These are phyloP conservation scores for Dioscorea dumetorum DNA, from an alignment of 106 monocot genomes.

Conservation along the genomic window DNA sequence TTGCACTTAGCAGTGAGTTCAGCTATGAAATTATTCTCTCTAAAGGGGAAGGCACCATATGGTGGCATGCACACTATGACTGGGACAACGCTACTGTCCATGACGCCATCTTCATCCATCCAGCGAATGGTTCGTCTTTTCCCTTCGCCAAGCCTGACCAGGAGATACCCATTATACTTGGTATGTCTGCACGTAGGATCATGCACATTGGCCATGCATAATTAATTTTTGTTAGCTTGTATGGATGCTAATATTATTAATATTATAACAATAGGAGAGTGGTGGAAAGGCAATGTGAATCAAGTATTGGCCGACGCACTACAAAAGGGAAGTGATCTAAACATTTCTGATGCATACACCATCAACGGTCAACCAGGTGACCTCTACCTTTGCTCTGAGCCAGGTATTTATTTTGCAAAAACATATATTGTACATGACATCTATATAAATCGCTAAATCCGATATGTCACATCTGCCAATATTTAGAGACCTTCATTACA, in stretches of 20 bases:
- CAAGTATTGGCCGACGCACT: conserved; percentile 7
- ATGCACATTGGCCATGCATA: not conserved
- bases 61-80: conserved; percentile 25
- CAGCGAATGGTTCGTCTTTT: not conserved
- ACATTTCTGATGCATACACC: conserved; percentile 40
- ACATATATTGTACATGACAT: too few relatives aligned
- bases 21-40: conserved; percentile 4
- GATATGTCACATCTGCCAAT: too few relatives aligned
- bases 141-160: conserved; percentile 2
- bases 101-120: conserved; percentile 15
- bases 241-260: too few relatives aligned
- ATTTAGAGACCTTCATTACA: conserved; percentile 18
- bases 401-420: too few relatives aligned
- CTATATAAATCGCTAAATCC: too few relatives aligned
- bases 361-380: conserved; percentile 57
- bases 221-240: too few relatives aligned
- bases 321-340: conserved; percentile 18
- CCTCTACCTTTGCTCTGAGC: conserved; percentile 5
- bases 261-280: conserved; percentile 43
- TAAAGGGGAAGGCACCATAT: conserved; percentile 13
- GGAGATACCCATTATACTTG: conserved; percentile 13
- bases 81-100: conserved; percentile 15
- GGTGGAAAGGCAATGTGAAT: conserved; percentile 36
- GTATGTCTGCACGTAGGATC: not conserved
- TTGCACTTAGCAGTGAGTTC: conserved; percentile 7